These are phyloP conservation scores for Plantago lanceolata DNA, from an alignment of 305 asterid genomes.

Conservation along the genomic window DNA sequence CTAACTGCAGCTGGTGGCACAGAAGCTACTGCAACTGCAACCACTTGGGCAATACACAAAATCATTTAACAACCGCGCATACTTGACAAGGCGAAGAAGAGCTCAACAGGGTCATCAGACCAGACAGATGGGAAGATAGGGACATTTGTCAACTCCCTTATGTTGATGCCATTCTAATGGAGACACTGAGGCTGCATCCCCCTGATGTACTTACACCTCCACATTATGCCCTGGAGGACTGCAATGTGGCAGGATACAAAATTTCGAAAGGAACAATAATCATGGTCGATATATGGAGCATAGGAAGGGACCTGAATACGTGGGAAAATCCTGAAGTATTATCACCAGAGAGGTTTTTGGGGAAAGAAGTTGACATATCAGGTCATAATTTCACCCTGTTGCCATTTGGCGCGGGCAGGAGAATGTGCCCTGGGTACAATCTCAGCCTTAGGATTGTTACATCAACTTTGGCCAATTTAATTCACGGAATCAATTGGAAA, in stretches of 20 bases:
- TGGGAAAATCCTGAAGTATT: constrained; percentile 33
- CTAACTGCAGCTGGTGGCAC: constrained; percentile 34
- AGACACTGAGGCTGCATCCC: constrained; percentile 34
- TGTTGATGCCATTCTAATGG: constrained; percentile 30
- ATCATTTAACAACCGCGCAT: constrained; percentile 25
- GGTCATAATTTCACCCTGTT: constrained; percentile 32
- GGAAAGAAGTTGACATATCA: constrained; percentile 24
- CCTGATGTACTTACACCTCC: constrained; percentile 27
- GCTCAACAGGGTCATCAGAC: constrained; percentile 25
- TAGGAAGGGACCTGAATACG: constrained; percentile 25
- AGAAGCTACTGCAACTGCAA: constrained; percentile 27
- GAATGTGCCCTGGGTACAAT: constrained; percentile 37
- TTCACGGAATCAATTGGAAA: constrained; percentile 37
- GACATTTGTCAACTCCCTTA: constrained; percentile 24
- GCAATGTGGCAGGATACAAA: constrained; percentile 30
- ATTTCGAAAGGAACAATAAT: constrained; percentile 27
- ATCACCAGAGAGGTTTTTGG: constrained; percentile 40
- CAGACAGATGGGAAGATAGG: constrained; percentile 32
- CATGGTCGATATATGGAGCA: constrained; percentile 26
- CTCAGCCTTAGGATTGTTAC: constrained; percentile 35
- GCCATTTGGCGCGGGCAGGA: constrained; percentile 43
- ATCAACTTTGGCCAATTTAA: constrained; percentile 36
- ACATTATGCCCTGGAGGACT: constrained; percentile 29
- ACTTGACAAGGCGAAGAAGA: constrained; percentile 29
- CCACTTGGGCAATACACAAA: constrained; percentile 30